phyloP scores from a whole-genome alignment of 2,329 filamentous ascomycete genomes.

The Aspergillus aculeatinus region DNA sequence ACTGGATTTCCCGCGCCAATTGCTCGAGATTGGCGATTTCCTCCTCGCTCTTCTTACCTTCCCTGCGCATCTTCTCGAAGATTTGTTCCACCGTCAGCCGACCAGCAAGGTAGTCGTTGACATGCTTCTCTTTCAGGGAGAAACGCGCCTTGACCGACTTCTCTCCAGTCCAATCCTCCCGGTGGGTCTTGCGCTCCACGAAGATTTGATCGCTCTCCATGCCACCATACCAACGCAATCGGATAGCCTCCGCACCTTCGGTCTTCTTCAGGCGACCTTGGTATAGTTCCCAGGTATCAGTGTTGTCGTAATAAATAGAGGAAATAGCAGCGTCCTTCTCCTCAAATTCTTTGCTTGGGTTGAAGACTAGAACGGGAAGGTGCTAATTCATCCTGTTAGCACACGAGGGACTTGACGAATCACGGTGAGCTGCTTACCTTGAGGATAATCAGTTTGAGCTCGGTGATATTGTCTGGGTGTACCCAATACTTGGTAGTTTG shows the following conservation, averaged over 20 bases:
- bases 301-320: conserved; percentile 97
- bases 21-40: conserved; percentile 88
- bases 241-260: conserved; percentile 94
- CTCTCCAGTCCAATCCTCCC: conserved; percentile 98
- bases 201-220: conserved; percentile 97
- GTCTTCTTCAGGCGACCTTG: conserved; percentile 94
- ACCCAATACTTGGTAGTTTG: conserved; percentile 99
- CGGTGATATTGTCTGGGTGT: conserved; percentile 95
- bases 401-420: neutral
- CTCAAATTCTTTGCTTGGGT: conserved; percentile 94
- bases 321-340: conserved; percentile 89
- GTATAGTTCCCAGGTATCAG: conserved; percentile 90
- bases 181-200: conserved; percentile 95
- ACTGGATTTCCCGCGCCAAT: conserved; percentile 88
- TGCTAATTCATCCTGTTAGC: conserved; percentile 53
- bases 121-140: conserved; percentile 91
- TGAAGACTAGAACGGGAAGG: conserved; percentile 94
- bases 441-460: conserved; percentile 94
- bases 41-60: conserved; percentile 89
- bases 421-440: conserved; percentile 55
- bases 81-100: conserved; percentile 79
- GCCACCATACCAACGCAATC: conserved; percentile 93
- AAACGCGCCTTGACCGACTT: conserved; percentile 99
- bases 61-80: conserved; percentile 95
- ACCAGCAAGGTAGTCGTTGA: conserved; percentile 85